phyloP scores from a whole-genome alignment of 208 protist species.

The Leishmania martiniquensis region DNA sequence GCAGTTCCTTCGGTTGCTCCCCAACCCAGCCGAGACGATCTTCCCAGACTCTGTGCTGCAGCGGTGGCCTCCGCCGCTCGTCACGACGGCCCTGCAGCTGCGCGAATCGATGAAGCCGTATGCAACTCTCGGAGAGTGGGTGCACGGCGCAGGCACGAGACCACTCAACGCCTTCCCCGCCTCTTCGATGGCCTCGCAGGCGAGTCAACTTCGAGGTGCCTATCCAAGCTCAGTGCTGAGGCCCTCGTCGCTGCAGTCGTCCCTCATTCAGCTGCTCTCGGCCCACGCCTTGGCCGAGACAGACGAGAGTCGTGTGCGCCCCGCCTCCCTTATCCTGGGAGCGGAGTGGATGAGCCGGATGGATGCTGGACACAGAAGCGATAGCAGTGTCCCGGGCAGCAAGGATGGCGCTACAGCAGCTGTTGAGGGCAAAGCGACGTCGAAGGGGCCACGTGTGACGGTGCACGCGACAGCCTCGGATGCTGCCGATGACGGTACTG shows the following conservation, averaged over 20 bases:
- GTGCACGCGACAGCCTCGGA: neutral
- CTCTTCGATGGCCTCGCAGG: neutral
- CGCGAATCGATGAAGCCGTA: constrained; percentile 22
- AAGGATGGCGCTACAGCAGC: neutral
- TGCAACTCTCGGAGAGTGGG: constrained; percentile 20
- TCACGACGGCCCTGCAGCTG: constrained; percentile 4
- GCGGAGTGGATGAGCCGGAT: constrained; percentile 24
- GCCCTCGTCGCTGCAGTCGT: neutral
- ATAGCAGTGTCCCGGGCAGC: neutral
- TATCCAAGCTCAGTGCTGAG: neutral
- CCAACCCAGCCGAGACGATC: constrained; percentile 13
- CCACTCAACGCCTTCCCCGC: constrained; percentile 9
- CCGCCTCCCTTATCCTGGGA: constrained; percentile 12
- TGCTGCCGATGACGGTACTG: neutral
- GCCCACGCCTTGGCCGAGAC: neutral
- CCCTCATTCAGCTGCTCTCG: constrained; percentile 25
- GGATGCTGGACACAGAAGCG: neutral
- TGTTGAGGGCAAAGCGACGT: neutral
- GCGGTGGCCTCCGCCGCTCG: constrained; percentile 13
- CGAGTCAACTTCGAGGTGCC: neutral
- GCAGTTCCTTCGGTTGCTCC: constrained; percentile 27
- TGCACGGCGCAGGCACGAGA: constrained; percentile 14
- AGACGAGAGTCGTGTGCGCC: neutral
- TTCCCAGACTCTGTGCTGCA: constrained; percentile 7
- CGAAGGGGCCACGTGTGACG: constrained; percentile 12